phyloP scores from a whole-genome alignment of 2,329 filamentous ascomycete genomes.

The Trichoderma pleuroti region DNA sequence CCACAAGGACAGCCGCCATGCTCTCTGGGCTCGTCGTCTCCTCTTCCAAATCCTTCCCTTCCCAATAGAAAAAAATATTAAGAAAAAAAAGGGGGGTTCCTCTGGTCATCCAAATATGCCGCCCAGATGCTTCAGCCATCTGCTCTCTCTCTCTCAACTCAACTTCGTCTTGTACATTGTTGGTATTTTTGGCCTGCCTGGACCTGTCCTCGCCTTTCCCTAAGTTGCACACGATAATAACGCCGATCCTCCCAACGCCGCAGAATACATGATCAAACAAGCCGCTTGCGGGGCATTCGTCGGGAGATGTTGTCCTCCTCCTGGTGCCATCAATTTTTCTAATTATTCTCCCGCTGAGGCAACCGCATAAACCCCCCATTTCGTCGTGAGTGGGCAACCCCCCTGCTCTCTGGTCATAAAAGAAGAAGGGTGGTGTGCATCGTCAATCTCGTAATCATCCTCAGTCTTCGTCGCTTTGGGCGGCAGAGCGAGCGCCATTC shows the following conservation, averaged over 20 bases:
- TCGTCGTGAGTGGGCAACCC: conserved; percentile 11
- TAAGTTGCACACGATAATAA: conserved; percentile 24
- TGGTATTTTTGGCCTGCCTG: conserved; percentile 28
- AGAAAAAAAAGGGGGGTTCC: background rate
- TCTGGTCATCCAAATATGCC: conserved; percentile 13
- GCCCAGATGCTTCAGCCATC: conserved; percentile 7
- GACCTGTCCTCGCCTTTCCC: conserved; percentile 21
- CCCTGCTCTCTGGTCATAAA: conserved; percentile 1
- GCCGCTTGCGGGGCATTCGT: conserved; percentile 17
- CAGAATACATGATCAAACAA: conserved; percentile 25
- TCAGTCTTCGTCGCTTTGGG: conserved; percentile 54
- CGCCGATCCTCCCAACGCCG: conserved; percentile 26
- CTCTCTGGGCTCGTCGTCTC: background rate
- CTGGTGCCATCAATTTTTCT: conserved; percentile 12
- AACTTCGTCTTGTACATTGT: conserved; percentile 20
- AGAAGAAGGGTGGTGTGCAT: background rate
- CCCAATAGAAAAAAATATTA: background rate
- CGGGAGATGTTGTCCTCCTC: conserved; percentile 6
- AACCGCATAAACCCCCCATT: conserved; percentile 2
- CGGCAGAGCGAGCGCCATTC: conserved; percentile 39
- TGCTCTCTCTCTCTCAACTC: conserved; percentile 18
- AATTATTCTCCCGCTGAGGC: conserved; percentile 9
- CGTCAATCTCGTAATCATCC: conserved; percentile 9
- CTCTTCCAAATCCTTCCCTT: background rate
- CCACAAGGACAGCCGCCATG: background rate